phyloP scores from a whole-genome alignment of 352 stramenopile genomes.

The Pythium guiyangense region DNA sequence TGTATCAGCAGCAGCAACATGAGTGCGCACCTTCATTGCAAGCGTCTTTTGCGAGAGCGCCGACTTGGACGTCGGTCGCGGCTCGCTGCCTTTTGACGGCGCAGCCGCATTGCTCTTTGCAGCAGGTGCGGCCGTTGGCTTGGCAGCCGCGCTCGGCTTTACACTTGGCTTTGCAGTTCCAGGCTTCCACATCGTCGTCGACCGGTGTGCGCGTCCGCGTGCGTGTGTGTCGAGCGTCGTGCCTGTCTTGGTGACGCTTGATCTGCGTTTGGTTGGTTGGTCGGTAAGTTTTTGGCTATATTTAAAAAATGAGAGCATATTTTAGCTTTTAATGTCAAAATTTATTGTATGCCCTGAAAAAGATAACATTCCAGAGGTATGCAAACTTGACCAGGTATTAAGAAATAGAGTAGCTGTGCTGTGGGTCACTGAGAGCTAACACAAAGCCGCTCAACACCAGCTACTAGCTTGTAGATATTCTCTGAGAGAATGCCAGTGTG shows the following conservation, averaged over 20 bases:
- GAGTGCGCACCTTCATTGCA: slow-evolving; percentile 66
- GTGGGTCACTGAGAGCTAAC: no score
- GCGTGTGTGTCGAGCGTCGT: neutral
- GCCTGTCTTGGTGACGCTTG: neutral
- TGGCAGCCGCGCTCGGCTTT: neutral
- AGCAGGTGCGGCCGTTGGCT: neutral
- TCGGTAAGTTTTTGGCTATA: no score
- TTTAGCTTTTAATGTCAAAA: no score
- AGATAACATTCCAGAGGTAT: no score
- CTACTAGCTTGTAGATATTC: no score
- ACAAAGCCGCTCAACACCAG: no score
- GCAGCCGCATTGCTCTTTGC: slow-evolving; percentile 8
- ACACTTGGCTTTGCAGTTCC: slow-evolving; percentile 10
- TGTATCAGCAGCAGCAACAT: neutral
- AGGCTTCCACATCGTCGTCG: slow-evolving; percentile 20
- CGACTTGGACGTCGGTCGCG: slow-evolving; percentile 34
- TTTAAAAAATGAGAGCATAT: no score
- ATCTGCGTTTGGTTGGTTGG: no score
- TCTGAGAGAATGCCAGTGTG: no score
- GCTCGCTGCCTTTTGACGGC: slow-evolving; percentile 6
- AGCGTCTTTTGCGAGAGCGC: slow-evolving; percentile 78
- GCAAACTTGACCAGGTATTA: no score
- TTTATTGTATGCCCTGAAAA: no score
- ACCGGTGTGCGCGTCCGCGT: neutral
- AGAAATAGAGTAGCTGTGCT: no score